Evolutionary conservation across 495 filamentous ascomycete genomes (phyloP), one percentile per base, ranked within the genome.

Genomic region (Aspergillus bertholletiae): DNA sequence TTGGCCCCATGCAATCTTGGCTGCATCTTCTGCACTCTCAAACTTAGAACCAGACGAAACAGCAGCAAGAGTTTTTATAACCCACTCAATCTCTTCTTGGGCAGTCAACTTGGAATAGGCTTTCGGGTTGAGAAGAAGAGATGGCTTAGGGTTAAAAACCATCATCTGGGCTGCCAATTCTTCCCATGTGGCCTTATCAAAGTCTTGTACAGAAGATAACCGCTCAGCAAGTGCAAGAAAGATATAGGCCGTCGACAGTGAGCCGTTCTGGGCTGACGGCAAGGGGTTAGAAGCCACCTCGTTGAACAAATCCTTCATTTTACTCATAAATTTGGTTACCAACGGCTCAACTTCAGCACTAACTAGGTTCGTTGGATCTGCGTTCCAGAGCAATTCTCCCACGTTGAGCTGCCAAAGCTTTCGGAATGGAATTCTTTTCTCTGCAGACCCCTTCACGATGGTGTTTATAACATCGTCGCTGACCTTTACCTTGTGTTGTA

Each of bases 91-190:
- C 58, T 97, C 94, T 18, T 89, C 85, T 39, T 88, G 81, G 7
- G 71, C 71, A 5, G 76, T 69, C 17, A 97, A 65, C 62, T 95
- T 96, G 30, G 86, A 80, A 71, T 92, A 97, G 7, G 93, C 81
- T 47, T 86, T 88, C 20, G 84, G 83, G 63, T 90, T 96, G 1
- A 97, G 77, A 7, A 97, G 74, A 66, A 93, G 93, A 0, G 91
- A 93, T 9, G 87, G 84, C 64, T 93, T 96, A 0, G 89, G 83
- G 11, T 82, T 80, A 15, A 82, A 67, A 0, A 73, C 74, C 47
- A 96, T 75, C 37, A 83, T 80, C 53, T 87, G 81, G 37, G 84
- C 79, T 17, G 77, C 62, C 18, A 90, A 76, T 8, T 83, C 68
- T 30, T 76, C 71, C 73, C 73, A 75, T 6, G 60, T 58, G 18